Conservation (phyloP, 1,284 basidiomycete genomes). For the Cryptococcus sp. region DNA sequence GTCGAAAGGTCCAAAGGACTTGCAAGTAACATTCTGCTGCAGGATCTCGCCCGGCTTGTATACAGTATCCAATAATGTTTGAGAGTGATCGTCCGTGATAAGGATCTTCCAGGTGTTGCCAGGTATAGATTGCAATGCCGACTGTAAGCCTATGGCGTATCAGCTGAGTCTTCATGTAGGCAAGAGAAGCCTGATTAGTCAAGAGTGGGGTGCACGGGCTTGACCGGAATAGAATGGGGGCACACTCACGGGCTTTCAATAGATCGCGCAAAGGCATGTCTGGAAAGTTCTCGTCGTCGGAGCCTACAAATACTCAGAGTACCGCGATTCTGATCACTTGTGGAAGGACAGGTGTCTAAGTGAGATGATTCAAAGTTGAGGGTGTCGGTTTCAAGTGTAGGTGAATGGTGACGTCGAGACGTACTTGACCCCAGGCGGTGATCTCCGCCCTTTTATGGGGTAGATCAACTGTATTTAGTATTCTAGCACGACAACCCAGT, state of each 20-base stretch:
- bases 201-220: background rate
- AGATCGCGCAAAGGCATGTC: constrained; percentile 44
- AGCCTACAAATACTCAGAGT: no score
- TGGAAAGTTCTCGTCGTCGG: no score
- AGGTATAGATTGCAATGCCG: constrained; percentile 59
- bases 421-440: no score
- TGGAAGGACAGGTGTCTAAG: no score
- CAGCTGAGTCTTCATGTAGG: background rate
- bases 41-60: constrained; percentile 90
- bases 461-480: no score
- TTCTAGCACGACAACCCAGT: no score
- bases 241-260: constrained; percentile 45
- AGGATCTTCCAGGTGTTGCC: constrained; percentile 90
- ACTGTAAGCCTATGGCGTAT: constrained; percentile 36
- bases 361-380: no score
- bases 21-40: constrained; percentile 89
- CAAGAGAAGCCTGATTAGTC: background rate
- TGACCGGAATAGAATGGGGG: constrained; percentile 1
- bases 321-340: no score
- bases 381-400: no score
- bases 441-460: no score
- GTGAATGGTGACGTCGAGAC: no score
- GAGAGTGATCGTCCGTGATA: constrained; percentile 88
- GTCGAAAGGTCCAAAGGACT: constrained; percentile 40
- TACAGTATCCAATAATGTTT: constrained; percentile 76